Evolutionary conservation across 768 basidiomycete genomes (phyloP).

Genomic region (Trametes sanguinea): DNA sequence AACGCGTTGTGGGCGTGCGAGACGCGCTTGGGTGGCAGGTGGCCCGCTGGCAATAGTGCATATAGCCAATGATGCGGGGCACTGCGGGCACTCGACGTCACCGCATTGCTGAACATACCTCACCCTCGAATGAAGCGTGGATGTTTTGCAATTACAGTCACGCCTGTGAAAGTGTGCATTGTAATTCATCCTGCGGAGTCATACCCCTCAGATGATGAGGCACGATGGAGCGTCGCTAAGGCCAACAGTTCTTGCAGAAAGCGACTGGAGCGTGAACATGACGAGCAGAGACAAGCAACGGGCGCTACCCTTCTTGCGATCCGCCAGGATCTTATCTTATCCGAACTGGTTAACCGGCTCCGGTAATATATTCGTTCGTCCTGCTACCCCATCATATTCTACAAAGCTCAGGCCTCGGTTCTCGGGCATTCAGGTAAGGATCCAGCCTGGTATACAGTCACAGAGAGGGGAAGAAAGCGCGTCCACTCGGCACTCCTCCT

Average conservation of each 20-base stretch:
- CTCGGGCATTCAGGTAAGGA: too few species aligned
- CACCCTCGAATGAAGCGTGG: neutral
- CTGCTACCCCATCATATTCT: too few species aligned
- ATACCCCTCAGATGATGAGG: neutral
- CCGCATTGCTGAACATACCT: neutral
- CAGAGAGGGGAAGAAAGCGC: too few species aligned
- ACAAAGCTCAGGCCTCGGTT: too few species aligned
- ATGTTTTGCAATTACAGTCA: too few species aligned
- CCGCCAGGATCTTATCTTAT: too few species aligned
- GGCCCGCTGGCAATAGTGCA: neutral
- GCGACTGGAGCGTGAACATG: neutral
- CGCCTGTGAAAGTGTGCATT: neutral
- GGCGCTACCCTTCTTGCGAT: neutral
- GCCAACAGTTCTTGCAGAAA: neutral
- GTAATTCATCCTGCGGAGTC: too few species aligned
- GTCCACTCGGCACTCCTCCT: too few species aligned
- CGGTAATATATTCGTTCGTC: too few species aligned
- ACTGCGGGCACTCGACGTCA: slow-evolving; percentile 7
- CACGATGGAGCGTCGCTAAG: neutral
- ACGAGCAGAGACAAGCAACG: neutral
- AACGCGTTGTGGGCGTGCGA: slow-evolving; percentile 1
- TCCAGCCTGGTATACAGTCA: too few species aligned
- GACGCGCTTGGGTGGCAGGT: neutral
- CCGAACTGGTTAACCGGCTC: too few species aligned
- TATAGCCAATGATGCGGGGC: neutral